These are phyloP conservation scores for Tetrahymena borealis DNA, from an alignment of 73 alveolate genomes.

Conservation along the genomic window DNA sequence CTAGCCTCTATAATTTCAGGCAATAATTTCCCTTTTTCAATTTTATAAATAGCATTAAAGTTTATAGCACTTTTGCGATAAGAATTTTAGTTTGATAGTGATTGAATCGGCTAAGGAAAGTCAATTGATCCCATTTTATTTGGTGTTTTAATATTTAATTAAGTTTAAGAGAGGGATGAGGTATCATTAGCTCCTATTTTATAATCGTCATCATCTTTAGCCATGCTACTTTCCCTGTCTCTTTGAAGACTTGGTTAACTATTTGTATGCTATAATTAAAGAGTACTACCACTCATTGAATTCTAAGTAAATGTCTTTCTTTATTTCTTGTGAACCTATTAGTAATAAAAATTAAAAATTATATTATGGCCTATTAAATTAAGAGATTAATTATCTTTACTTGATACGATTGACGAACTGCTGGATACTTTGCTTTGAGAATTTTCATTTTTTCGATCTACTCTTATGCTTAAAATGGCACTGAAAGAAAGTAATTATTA, in stretches of 20 bases:
- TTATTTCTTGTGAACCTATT: neutral
- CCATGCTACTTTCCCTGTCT: neutral
- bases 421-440: neutral
- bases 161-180: neutral
- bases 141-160: neutral
- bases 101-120: neutral
- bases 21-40: neutral
- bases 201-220: neutral
- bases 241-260: neutral
- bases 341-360: neutral
- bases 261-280: neutral
- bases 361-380: neutral
- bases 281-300: neutral
- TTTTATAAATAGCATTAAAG: neutral
- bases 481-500: neutral
- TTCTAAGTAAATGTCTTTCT: neutral
- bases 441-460: neutral
- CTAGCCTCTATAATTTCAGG: neutral
- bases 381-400: neutral
- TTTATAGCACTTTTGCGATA: neutral
- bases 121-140: neutral
- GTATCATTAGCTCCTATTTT: neutral
- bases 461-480: neutral
- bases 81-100: neutral
- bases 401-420: neutral